phyloP scores from a whole-genome alignment of 2,329 filamentous ascomycete species.

The Pestalotiopsis sp. region DNA sequence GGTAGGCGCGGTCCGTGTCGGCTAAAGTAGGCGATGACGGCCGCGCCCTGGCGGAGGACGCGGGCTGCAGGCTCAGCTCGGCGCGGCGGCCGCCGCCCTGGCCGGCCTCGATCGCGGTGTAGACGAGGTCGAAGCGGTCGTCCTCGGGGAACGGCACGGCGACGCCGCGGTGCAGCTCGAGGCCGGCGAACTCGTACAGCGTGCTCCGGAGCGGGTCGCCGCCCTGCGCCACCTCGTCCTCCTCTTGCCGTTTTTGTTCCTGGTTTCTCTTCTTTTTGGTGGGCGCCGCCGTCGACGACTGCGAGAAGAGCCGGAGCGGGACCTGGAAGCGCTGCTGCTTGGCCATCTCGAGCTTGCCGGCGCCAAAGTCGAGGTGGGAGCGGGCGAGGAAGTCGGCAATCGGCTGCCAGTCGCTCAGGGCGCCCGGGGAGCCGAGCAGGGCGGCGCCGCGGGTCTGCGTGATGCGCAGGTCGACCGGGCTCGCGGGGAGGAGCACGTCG shows the following conservation, averaged over 20 bases:
- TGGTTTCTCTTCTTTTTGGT: background rate
- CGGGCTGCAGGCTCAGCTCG: slow-evolving; percentile 49
- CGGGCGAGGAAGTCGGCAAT: slow-evolving; percentile 45
- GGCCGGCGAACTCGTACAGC: slow-evolving; percentile 49
- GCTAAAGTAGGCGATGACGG: background rate
- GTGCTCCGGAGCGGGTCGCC: slow-evolving; percentile 18
- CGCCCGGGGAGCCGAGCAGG: slow-evolving; percentile 29
- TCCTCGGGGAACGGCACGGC: slow-evolving; percentile 37
- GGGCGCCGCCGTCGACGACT: background rate
- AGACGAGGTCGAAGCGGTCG: slow-evolving; percentile 47
- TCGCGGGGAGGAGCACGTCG: slow-evolving; percentile 49
- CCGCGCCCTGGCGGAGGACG: background rate
- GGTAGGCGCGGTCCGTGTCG: background rate
- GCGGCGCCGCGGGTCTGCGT: slow-evolving; percentile 37
- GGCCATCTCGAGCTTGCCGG: slow-evolving; percentile 42
- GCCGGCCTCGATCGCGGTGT: slow-evolving; percentile 55
- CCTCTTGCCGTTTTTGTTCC: background rate
- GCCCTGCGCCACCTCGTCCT: background rate
- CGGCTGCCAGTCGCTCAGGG: slow-evolving; percentile 31
- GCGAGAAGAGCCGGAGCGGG: slow-evolving; percentile 27
- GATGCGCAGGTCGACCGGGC: slow-evolving; percentile 52
- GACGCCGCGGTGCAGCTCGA: slow-evolving; percentile 53
- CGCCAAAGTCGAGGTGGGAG: slow-evolving; percentile 48
- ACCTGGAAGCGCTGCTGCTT: slow-evolving; percentile 31
- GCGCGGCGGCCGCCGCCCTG: slow-evolving; percentile 53